Percentiles rank a stretch among this genome's conserved stretches.
Evolutionary conservation across 2,329 filamentous ascomycete species (phyloP).

Genomic region (Colletotrichum spinosum): DNA sequence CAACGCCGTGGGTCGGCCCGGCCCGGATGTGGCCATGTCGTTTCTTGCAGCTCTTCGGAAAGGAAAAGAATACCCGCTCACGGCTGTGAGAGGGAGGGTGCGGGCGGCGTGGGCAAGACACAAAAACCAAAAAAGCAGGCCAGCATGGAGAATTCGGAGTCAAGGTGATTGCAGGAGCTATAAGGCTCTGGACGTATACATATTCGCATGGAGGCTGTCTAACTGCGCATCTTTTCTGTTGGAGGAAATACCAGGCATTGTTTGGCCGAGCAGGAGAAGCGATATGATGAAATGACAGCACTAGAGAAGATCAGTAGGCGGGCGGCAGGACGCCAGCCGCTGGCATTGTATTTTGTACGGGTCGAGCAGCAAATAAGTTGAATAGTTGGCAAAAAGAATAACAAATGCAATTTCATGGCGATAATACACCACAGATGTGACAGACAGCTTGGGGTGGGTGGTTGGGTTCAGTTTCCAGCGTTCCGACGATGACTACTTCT

Average conservation of each 20-base stretch:
- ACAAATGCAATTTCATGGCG: background rate
- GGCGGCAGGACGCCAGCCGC: conserved; percentile 3
- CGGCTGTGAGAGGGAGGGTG: background rate
- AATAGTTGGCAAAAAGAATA: conserved; percentile 6
- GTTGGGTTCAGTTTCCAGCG: too few species aligned
- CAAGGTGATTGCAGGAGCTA: conserved; percentile 19
- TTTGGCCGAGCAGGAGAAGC: conserved; percentile 17
- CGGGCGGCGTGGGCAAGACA: conserved; percentile 11
- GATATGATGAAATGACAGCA: conserved; percentile 32
- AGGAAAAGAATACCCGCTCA: conserved; percentile 18
- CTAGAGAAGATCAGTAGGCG: conserved; percentile 18
- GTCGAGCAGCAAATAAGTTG: conserved; percentile 5
- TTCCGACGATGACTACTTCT: too few species aligned
- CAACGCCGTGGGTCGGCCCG: background rate
- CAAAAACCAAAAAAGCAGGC: conserved; percentile 25
- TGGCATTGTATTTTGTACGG: conserved; percentile 25
- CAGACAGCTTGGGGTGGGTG: background rate
- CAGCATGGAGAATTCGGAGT: conserved; percentile 27
- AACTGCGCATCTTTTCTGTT: conserved; percentile 28
- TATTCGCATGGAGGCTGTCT: conserved; percentile 11
- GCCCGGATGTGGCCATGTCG: background rate
- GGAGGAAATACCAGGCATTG: conserved; percentile 34
- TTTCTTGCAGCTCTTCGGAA: background rate
- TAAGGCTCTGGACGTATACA: conserved; percentile 23
- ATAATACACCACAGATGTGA: background rate